A percentile compares a stretch with the other conserved stretches of the same genome.
Evolutionary conservation across 306 rosid species (phyloP).

Genomic region (Rubus parviflorus): DNA sequence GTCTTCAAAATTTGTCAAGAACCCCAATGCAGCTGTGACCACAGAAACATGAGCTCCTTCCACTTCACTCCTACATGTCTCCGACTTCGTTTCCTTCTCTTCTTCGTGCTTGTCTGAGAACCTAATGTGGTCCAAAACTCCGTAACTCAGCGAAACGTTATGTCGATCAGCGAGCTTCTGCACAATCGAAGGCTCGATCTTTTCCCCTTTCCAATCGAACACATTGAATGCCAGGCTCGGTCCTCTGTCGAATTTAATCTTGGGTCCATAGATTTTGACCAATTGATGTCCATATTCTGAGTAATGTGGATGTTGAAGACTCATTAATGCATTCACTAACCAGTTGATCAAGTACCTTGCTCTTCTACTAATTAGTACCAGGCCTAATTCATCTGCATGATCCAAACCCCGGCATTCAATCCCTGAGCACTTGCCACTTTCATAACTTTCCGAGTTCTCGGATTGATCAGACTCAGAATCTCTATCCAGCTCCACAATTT

Average conservation of each 20-base stretch:
- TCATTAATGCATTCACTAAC: conserved; percentile 70
- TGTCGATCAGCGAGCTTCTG: conserved; percentile 82
- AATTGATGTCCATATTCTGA: conserved; percentile 45
- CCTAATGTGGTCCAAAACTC: conserved; percentile 41
- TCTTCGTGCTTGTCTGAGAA: conserved; percentile 47
- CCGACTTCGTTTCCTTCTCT: conserved; percentile 42
- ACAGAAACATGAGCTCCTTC: conserved; percentile 30
- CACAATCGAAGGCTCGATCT: conserved; percentile 60
- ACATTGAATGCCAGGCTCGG: conserved; percentile 70
- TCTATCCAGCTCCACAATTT: conserved; percentile 32
- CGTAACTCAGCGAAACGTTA: conserved; percentile 54
- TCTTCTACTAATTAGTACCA: conserved; percentile 50
- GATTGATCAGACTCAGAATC: conserved; percentile 23
- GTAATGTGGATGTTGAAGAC: conserved; percentile 65
- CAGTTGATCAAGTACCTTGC: conserved; percentile 63
- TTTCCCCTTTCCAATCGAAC: conserved; percentile 92
- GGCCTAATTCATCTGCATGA: conserved; percentile 74
- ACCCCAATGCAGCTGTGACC: conserved; percentile 50
- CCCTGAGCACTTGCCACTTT: conserved; percentile 22
- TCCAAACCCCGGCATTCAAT: conserved; percentile 68
- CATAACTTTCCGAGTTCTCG: conserved; percentile 8
- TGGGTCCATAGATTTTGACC: conserved; percentile 74
- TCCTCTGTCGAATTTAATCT: conserved; percentile 58
- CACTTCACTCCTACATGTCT: conserved; percentile 29
- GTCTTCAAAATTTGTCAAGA: conserved; percentile 79